phyloP scores from a whole-genome alignment of 208 protist species.

The Leishmania tarentolae region DNA sequence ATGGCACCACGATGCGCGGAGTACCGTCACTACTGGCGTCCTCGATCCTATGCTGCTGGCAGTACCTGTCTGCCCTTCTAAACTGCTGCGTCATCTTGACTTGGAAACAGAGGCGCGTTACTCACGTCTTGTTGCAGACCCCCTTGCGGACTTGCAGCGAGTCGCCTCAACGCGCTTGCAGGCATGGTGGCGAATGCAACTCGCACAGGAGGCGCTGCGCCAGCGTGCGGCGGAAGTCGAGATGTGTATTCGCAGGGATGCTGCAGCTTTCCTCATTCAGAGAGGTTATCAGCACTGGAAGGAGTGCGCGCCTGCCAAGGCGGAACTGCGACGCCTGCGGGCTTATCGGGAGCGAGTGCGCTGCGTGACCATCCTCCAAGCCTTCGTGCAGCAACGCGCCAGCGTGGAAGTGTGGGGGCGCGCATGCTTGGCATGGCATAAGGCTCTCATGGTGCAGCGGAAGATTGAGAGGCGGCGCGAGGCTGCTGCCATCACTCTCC shows the following conservation, averaged over 20 bases:
- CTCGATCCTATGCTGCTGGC: slow-evolving; percentile 1
- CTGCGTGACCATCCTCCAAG: slow-evolving; percentile 36
- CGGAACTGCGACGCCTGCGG: slow-evolving; percentile 28
- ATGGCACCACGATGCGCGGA: neutral
- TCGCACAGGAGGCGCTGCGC: slow-evolving; percentile 2
- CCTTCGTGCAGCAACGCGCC: slow-evolving; percentile 35
- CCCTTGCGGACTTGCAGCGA: slow-evolving; percentile 18
- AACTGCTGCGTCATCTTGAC: slow-evolving; percentile 31
- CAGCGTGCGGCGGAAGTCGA: slow-evolving; percentile 15
- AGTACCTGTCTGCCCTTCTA: slow-evolving; percentile 20
- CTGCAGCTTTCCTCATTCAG: slow-evolving; percentile 42
- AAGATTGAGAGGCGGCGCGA: slow-evolving; percentile 13
- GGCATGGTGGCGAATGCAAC: slow-evolving; percentile 27
- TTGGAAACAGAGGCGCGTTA: slow-evolving; percentile 32
- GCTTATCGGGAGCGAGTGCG: slow-evolving; percentile 27
- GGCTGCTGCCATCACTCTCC: slow-evolving; percentile 42
- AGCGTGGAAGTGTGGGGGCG: slow-evolving; percentile 48
- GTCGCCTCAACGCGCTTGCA: slow-evolving; percentile 18
- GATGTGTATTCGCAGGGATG: slow-evolving; percentile 14
- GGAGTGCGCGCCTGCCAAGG: slow-evolving; percentile 24
- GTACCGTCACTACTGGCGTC: neutral
- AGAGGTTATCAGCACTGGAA: slow-evolving; percentile 35
- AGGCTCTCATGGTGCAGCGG: slow-evolving; percentile 21
- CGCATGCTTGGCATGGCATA: slow-evolving; percentile 21
- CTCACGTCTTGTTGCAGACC: slow-evolving; percentile 21